Conservation (phyloP, 257 asterid genomes). For the Solanum virginianum region DNA sequence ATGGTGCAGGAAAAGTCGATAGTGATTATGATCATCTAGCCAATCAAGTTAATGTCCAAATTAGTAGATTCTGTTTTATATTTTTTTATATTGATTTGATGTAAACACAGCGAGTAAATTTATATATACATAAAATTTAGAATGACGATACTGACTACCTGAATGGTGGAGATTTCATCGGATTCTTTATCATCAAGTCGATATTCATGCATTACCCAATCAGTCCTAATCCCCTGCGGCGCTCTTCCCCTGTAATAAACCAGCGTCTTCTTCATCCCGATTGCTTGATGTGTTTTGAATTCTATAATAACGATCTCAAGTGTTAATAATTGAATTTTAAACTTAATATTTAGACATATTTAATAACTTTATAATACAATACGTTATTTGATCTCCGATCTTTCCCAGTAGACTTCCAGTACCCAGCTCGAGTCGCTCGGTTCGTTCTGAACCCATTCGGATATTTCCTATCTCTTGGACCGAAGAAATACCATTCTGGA, state of each 20-base stretch:
- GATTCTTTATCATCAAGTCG: constrained; percentile 74
- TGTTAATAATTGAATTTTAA: not conserved
- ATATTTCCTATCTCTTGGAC: constrained; percentile 93
- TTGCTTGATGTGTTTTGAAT: too few species aligned
- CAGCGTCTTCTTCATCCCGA: constrained; percentile 92
- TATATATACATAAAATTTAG: not conserved
- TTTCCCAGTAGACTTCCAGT: constrained; percentile 94
- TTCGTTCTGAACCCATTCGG: constrained; percentile 92
- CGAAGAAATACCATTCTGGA: constrained; percentile 96
- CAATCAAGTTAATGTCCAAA: not conserved
- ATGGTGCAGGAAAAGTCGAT: not conserved
- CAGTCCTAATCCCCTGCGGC: constrained; percentile 89
- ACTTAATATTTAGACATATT: too few species aligned
- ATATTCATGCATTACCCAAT: constrained; percentile 98
- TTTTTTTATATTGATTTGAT: too few species aligned
- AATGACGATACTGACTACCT: constrained; percentile 43
- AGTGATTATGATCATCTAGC: not conserved
- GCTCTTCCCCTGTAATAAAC: constrained; percentile 87
- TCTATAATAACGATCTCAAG: too few species aligned
- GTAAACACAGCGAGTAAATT: too few species aligned
- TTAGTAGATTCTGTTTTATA: not conserved
- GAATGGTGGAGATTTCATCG: constrained; percentile 56
- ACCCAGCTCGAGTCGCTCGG: constrained; percentile 86
- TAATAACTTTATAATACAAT: too few species aligned
- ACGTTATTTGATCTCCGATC: constrained; percentile 30